Evolutionary conservation across 208 protist species (phyloP), one percentile per base, ranked within the genome.

Genomic region (Trypanosoma conorhini): DNA sequence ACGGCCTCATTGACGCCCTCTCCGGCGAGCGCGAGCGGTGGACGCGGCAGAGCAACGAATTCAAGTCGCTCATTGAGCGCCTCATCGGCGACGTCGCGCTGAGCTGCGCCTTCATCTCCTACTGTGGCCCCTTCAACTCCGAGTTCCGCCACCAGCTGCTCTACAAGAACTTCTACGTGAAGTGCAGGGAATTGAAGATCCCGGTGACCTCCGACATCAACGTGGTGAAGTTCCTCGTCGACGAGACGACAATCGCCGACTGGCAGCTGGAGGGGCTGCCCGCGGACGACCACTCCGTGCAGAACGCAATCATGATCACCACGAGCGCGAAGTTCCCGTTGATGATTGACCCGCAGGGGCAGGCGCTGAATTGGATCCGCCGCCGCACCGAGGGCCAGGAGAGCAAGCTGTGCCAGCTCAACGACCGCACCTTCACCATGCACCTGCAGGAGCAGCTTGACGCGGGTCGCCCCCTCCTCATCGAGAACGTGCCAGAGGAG

Each of bases 221-320:
- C 65, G 79, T 99, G 4, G 96, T 98, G 26, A 93, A 97, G 66
- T 98, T 99, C 71, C 91, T 99, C 48, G 92, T 98, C 1, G 91
- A 98, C 67, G 97, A 99, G 70, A 96, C 98, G 35, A 96, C 88
- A 46, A 96, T 99, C 67, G 95, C 96, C 51, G 95, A 99, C 72
- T 99, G 99, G 99, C 96, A 98, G 75, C 79, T 99, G 52, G 95
- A 99, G 78, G 98, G 97, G 21, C 85, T 99, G 31, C 99, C 99
- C 50, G 97, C 96, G 22, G 99, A 99, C 85, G 97, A 98, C 74
- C 97, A 99, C 79, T 99, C 98, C 21, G 91, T 99, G 19, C 97
- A 99, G 86, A 99, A 99, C 83, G 99, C 96, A 60, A 99, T 99
- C 76, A 98, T 99, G 87, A 97, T 99, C 70, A 99, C 97, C 38